Evolutionary conservation across 176 grass and related monocot genomes (phyloP).

Genomic region (Triticum urartu): DNA sequence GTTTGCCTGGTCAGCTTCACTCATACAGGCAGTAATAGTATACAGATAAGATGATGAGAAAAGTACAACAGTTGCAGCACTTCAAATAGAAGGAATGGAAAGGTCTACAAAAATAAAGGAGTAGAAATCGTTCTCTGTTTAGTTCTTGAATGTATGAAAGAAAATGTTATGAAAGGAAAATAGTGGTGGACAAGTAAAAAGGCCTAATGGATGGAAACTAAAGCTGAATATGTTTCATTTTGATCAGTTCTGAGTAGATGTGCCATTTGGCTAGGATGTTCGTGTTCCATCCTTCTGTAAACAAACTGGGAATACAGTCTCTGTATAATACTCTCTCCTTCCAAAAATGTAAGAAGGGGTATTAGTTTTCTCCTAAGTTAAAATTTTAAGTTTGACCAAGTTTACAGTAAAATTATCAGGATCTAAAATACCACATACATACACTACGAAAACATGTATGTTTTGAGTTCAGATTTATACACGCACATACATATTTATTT

Average conservation of each 20-base stretch:
- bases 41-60: neutral
- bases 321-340: neutral
- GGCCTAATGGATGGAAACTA: neutral
- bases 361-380: too few species aligned
- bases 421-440: too few species aligned
- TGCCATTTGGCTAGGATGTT: neutral
- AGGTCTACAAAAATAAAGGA: neutral
- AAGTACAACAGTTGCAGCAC: neutral
- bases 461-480: too few species aligned
- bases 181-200: too few species aligned
- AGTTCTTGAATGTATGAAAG: neutral
- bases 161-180: too few species aligned
- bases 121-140: neutral
- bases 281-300: neutral
- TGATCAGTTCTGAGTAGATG: conserved; percentile 3
- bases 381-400: too few species aligned
- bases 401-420: too few species aligned
- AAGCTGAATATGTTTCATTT: conserved; percentile 15
- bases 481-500: too few species aligned
- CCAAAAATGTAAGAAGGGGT: too few species aligned
- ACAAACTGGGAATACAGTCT: neutral
- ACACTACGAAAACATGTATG: too few species aligned
- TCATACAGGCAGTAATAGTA: conserved; percentile 1
- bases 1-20: neutral
- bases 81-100: neutral